A percentile compares a stretch with the other conserved stretches of the same genome.
Evolutionary conservation across 164 flowering plant species (phyloP).

Genomic region (Berberis thunbergii): DNA sequence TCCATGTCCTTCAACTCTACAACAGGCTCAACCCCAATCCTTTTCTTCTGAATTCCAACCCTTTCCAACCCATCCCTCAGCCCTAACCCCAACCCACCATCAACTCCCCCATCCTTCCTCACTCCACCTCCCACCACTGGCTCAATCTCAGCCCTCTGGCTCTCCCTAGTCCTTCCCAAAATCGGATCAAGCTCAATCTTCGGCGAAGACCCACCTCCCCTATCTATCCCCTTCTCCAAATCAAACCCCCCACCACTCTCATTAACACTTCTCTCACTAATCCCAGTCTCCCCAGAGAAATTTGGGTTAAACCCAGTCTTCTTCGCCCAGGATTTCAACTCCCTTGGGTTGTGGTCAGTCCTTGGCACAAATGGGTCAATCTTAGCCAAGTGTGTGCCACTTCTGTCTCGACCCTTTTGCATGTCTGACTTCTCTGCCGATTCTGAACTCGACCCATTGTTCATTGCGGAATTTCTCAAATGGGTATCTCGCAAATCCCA

Average conservation of each 20-base stretch:
- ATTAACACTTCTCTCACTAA: conserved; percentile 19
- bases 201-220: conserved; percentile 41
- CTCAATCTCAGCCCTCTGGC: conserved; percentile 42
- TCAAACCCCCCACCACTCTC: conserved; percentile 27
- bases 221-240: conserved; percentile 40
- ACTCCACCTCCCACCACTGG: conserved; percentile 10
- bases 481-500: conserved; percentile 6
- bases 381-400: conserved; percentile 29
- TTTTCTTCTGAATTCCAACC: conserved; percentile 31
- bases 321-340: conserved; percentile 89
- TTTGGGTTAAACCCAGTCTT: conserved; percentile 74
- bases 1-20: conserved; percentile 21
- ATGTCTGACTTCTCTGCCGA: conserved; percentile 14
- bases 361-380: conserved; percentile 67
- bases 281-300: conserved; percentile 48
- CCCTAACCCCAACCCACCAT: conserved; percentile 12
- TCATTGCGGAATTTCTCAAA: conserved; percentile 37
- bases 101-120: conserved; percentile 20
- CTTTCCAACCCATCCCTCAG: conserved; percentile 5
- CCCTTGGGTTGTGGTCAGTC: conserved; percentile 59
- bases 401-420: conserved; percentile 23
- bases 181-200: conserved; percentile 76
- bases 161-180: conserved; percentile 42
- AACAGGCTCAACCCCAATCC: conserved; percentile 24
- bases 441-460: conserved; percentile 55